phyloP scores from a whole-genome alignment of 257 asterid genomes.

The Solanum chiquidenum region DNA sequence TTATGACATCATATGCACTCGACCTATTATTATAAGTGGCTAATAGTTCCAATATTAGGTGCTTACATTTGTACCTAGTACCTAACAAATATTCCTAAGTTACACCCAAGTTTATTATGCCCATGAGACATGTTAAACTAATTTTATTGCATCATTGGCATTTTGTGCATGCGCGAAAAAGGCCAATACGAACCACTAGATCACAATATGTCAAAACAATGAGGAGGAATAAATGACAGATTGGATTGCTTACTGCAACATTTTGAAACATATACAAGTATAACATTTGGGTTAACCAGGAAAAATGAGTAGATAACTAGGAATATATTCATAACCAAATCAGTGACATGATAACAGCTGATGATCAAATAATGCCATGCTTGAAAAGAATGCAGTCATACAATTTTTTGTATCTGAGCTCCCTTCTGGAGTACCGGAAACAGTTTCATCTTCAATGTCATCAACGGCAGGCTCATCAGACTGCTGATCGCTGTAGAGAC shows the following conservation, averaged over 20 bases:
- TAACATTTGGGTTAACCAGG: neutral
- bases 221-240: neutral
- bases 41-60: neutral
- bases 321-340: neutral
- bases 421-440: constrained; percentile 10
- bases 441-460: constrained; percentile 29
- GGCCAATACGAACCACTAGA: neutral
- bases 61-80: neutral
- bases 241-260: neutral
- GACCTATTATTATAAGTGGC: neutral
- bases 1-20: neutral
- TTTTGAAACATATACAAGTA: neutral
- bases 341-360: neutral
- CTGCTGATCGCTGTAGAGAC: constrained; percentile 71
- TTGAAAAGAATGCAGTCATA: constrained; percentile 22
- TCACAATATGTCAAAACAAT: neutral
- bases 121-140: neutral
- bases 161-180: neutral
- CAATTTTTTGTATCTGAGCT: constrained; percentile 27
- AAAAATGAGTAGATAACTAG: neutral
- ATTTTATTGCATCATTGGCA: neutral
- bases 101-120: neutral
- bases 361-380: neutral
- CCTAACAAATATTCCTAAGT: neutral
- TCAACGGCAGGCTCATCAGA: constrained; percentile 29